Evolutionary conservation across 2,329 filamentous ascomycete genomes (phyloP), one percentile per base, ranked within the genome.

Genomic region (Colletotrichum karsti): DNA sequence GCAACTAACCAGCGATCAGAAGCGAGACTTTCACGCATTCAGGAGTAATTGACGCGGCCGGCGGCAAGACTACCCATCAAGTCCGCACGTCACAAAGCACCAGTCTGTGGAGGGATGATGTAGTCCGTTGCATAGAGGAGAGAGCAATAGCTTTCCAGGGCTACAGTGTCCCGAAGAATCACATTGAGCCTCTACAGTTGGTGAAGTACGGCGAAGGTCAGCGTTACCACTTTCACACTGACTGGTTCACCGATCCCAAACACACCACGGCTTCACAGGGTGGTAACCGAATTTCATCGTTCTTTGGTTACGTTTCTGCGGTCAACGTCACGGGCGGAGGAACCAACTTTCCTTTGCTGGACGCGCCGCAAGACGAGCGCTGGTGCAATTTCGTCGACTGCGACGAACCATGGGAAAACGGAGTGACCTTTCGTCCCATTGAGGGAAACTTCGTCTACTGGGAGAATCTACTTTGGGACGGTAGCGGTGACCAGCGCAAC

Each of bases 401-500:
- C 72, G 84, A 86, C 57, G 82, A 81, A 70, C 78, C 80, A 39
- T 83, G 80, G 75, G 82, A 84, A 10, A 76, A 76, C 13, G 83
- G 84, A 6, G 76, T 84, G n/a, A 84, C 84, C 3, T 85, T 86
- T 60, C 77, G 79, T 3, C 83, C 84, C 0, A 67, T 84, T 1
- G 80, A 80, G 33, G 83, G 84, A 4, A 85, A 84, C 59, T 83
- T 82, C 1, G 79, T 86, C 4, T 86, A 82, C 70, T 86, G 83
- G 83, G 79, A 81, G 69, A 85, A 86, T 61, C 60, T 86, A 70
- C 70, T 77, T 13, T 71, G 74, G 2, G 77, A 81, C 20, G 79
- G 80, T 10, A 73, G 71, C 0, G 83, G 84, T 1, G 82, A 85
- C 60, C 74, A 79, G 67, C 76, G 81, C 41, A 84, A 80, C 33